Evolutionary conservation across 2,329 filamentous ascomycete species (phyloP).

Genomic region (Colletotrichum horii): DNA sequence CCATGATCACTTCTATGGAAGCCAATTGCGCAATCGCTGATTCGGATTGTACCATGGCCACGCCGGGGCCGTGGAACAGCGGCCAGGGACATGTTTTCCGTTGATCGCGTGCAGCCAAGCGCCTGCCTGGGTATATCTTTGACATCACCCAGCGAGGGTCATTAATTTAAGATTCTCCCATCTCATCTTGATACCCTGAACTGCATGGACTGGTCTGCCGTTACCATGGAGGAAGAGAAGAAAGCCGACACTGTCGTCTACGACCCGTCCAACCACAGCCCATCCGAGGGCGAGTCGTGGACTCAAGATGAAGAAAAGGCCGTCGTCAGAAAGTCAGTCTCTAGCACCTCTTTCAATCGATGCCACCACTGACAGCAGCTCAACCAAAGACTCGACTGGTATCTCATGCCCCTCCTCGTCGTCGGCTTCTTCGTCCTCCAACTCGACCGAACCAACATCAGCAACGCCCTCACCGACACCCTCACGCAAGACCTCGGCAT

Average conservation of each 20-base stretch:
- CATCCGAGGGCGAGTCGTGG: neutral
- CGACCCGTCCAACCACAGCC: neutral
- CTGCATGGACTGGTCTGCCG: fast-evolving
- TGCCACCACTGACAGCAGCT: neutral
- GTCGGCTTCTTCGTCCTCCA: slow-evolving; percentile 37
- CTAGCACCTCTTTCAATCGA: fast-evolving
- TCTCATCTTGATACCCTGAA: neutral
- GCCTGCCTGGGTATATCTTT: neutral
- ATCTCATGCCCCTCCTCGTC: slow-evolving; percentile 33
- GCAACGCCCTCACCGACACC: slow-evolving; percentile 56
- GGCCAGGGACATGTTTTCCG: neutral
- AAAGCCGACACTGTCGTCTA: neutral
- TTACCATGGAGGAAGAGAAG: neutral
- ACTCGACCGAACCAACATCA: slow-evolving; percentile 45
- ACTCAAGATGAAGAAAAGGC: neutral
- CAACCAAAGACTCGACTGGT: slow-evolving; percentile 24
- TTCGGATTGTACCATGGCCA: neutral
- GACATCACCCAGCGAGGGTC: neutral
- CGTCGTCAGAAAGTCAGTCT: neutral
- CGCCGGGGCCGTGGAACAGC: neutral
- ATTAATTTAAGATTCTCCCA: neutral
- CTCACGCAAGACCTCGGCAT: slow-evolving; percentile 53
- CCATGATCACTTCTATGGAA: neutral
- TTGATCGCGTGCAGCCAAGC: neutral
- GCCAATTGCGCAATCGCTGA: neutral